Percentiles rank a stretch among this genome's conserved stretches.
Conservation (phyloP, 2,329 filamentous ascomycete genomes). For the Venturia carpophila region DNA sequence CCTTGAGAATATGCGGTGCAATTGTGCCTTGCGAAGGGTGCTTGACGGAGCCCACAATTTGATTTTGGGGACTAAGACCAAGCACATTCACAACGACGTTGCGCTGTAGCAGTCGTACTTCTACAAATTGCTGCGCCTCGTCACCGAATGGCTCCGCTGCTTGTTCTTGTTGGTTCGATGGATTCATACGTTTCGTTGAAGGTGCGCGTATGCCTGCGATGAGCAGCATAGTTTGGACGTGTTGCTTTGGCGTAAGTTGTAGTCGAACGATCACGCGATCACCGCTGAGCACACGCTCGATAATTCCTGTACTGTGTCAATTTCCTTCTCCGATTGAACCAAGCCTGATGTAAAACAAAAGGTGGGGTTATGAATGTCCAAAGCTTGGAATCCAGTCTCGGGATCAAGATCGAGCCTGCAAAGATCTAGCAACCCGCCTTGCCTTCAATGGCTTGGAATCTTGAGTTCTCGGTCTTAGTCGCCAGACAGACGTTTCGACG, state of each 20-base stretch:
- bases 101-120: slow-evolving; percentile 76
- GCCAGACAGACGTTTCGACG: not conserved
- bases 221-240: slow-evolving; percentile 81
- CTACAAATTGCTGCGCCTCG: slow-evolving; percentile 81
- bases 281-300: slow-evolving; percentile 86
- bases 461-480: not conserved
- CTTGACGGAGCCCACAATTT: slow-evolving; percentile 78
- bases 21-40: slow-evolving; percentile 84
- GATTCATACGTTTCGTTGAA: slow-evolving; percentile 75
- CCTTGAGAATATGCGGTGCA: slow-evolving; percentile 79
- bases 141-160: slow-evolving; percentile 84
- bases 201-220: slow-evolving; percentile 84
- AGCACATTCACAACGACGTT: slow-evolving; percentile 75
- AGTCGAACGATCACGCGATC: slow-evolving; percentile 83
- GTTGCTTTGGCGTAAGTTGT: slow-evolving; percentile 70
- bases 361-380: not conserved
- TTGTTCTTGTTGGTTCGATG: slow-evolving; percentile 70
- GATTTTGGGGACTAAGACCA: slow-evolving; percentile 80
- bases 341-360: not conserved
- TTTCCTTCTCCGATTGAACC: not conserved
- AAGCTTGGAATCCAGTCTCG: not conserved
- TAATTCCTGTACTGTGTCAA: slow-evolving; percentile 42
- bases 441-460: not conserved
- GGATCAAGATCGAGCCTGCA: not conserved
- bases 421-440: not conserved